These are phyloP conservation scores for Mycena venus DNA, from an alignment of 768 basidiomycete species.

Conservation along the genomic window DNA sequence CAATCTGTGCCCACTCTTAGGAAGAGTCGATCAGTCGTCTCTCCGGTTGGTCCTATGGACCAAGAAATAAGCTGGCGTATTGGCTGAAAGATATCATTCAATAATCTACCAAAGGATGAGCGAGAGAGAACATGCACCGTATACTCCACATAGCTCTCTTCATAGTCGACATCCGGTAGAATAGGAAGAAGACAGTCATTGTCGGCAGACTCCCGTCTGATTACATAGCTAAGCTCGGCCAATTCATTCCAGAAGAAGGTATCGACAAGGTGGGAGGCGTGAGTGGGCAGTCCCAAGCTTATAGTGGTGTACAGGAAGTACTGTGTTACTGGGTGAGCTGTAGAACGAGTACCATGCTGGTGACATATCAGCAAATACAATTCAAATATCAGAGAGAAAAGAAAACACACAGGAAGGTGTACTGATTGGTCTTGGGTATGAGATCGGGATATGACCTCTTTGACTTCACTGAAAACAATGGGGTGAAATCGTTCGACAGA, in stretches of 20 bases:
- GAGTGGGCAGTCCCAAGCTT: neutral
- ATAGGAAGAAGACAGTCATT: neutral
- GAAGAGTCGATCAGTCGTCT: neutral
- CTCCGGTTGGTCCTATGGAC: neutral
- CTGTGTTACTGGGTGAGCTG: too few relatives aligned
- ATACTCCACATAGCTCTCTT: neutral
- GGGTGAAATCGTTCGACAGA: too few relatives aligned
- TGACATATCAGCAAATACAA: too few relatives aligned
- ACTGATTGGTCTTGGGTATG: too few relatives aligned
- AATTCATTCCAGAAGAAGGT: neutral
- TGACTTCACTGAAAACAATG: too few relatives aligned
- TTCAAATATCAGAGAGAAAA: too few relatives aligned
- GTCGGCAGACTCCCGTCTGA: neutral
- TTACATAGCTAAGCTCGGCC: neutral
- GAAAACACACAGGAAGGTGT: too few relatives aligned
- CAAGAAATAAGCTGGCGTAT: neutral
- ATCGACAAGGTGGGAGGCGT: neutral
- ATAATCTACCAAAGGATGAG: neutral
- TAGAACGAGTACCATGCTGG: too few relatives aligned
- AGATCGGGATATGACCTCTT: too few relatives aligned
- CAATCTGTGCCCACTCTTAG: neutral
- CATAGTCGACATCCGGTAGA: too few relatives aligned
- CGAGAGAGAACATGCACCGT: neutral
- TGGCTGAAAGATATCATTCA: neutral
- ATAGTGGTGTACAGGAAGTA: too few relatives aligned